Evolutionary conservation across 345 rosid species (phyloP).

Genomic region (Moricandia arvensis): DNA sequence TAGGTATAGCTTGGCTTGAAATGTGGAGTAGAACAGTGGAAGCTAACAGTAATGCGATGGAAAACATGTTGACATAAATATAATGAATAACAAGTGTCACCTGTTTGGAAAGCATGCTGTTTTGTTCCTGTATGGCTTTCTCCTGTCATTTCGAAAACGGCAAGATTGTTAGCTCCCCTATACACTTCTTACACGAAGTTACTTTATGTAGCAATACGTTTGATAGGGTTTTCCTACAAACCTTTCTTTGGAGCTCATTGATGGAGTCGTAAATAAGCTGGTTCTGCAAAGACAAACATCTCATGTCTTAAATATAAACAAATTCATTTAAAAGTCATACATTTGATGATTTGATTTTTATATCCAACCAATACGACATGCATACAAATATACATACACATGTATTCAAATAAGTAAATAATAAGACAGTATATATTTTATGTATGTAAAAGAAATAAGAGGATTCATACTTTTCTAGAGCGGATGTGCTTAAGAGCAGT

Average conservation of each 20-base stretch:
- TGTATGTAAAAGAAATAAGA: neutral
- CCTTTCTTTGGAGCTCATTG: conserved; percentile 81
- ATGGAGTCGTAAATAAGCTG: conserved; percentile 83
- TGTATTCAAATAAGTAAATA: neutral
- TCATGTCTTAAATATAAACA: neutral
- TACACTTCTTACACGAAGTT: neutral
- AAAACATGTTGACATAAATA: conserved; percentile 6
- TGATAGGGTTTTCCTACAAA: conserved; percentile 18
- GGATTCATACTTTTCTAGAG: conserved; percentile 56
- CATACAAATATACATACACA: neutral
- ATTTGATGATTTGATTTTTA: neutral
- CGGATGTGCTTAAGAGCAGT: conserved; percentile 77
- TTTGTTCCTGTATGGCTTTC: conserved; percentile 63
- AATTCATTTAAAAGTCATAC: neutral
- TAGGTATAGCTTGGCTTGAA: conserved; percentile 23
- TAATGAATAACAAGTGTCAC: conserved; percentile 34
- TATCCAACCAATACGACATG: neutral
- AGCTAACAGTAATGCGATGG: conserved; percentile 20
- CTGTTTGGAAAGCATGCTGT: conserved; percentile 68
- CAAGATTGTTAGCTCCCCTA: conserved; percentile 17
- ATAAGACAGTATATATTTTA: neutral
- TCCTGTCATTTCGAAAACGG: conserved; percentile 50
- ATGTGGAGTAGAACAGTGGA: conserved; percentile 24
- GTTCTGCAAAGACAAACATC: conserved; percentile 49
- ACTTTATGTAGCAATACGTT: neutral